Base-by-base conservation (phyloP, 768 basidiomycete genomes). In the Filobasidium floriforme region DNA sequence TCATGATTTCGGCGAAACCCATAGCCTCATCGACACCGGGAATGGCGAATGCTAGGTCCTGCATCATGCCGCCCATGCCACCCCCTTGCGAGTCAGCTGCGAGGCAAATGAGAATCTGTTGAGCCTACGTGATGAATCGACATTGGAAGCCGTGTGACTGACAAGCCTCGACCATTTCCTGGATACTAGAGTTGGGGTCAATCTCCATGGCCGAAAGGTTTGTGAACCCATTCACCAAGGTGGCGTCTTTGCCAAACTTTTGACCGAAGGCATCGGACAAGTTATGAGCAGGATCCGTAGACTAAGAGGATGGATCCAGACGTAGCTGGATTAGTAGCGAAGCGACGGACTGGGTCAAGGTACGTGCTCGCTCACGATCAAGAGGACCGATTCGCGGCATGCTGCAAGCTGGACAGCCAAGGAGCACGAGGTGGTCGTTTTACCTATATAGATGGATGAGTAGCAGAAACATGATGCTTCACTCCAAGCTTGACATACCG, bases 1-100 rank as follows among this genome's bases (percentile, higher is more conserved):
- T 99, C 96, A 98, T 99, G 78, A 99, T 96, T 79, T 99, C 96
- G 0, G 96, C 96, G 73, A 99, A 99, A 69, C 92, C 92, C 96
- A 99, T 98, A 3, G 96, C 96, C 80, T 99, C 96, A 74, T 99
- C 96, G 14, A 99, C 94, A 80, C 96, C 96, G 0, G 96, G 96
- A 66, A 99, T 98, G 1, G 96, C 92, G 75, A 99, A 99, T 0
- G 96, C 96, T 52, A 99, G 84, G 80, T 99, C 96, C 79, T 99
- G 96, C 91, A 99, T 96, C 92, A 99, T 98, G 69, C 88, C 87
- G 55, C 92, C 92, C 94, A 98, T 98, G 83, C 94, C 92, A 32
- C 76, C 76, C 32, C 78, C 78, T 41, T 75, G 75, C 32, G 72
- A 69, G 65, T 79, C 77, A 26, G 77, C 76, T 75, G 63, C 24